Base-by-base conservation (phyloP, 1,139 yeast species). In the Meyerozyma sp. region DNA sequence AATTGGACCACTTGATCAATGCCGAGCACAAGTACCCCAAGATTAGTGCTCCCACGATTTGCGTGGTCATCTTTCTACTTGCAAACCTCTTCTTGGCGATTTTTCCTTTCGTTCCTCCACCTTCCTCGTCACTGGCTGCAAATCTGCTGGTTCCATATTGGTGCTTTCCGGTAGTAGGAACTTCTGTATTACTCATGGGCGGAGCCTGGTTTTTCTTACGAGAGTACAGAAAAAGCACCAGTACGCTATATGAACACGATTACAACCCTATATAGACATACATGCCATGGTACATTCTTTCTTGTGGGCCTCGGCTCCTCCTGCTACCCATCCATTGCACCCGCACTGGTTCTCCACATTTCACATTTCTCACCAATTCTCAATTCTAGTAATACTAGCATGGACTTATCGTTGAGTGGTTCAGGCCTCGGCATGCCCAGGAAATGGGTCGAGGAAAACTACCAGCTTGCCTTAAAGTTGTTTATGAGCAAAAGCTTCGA, bases 21-120 rank as follows among this genome's bases (percentile, higher is more conserved):
- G 36, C 45, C 3, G 4, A 14, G 8, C 44, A 39, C 27, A 48
- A 54, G 2, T 59, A 55, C 28, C 49, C 44, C 27, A 53, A 45
- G 28, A 46, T 57, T 29, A 52, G 59, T 2, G 64, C 71, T 1
- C 75, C 75, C 0, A 54, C 52, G 43, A 41, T 61, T 8, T 61
- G 69, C 41, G 58, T 68, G 5, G 10, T 55, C 2, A 49, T 77
- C 1, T 81, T 79, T 52, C 54, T 79, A 13, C n/a, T 61, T 1
- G 72, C 81, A 13, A 79, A 79, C 50, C 32, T 78, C 5, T 78
- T 78, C 48, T 62, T 80, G 52, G 80, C 82, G 2, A 44, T 80
- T 9, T 72, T 79, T 44, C 84, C 85, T 6, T 79, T 81, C 56
- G 60, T 80, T 0, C 81, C 79, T 3, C 85, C 85, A 2, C 73